Evolutionary conservation across 495 filamentous ascomycete species (phyloP), one percentile per base, ranked within the genome.

Genomic region (Evernia prunastri): DNA sequence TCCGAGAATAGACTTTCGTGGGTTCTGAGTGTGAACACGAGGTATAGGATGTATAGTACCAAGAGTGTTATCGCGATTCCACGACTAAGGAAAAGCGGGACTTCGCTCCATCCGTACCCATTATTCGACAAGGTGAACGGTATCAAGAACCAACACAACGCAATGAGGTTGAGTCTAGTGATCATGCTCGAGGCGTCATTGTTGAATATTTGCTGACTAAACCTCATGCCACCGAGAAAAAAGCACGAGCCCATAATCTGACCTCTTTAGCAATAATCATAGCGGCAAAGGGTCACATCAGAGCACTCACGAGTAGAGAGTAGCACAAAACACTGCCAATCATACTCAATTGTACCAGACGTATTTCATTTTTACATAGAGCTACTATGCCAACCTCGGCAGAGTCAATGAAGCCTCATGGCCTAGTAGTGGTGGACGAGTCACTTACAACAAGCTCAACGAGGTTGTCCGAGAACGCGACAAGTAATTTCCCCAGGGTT

Each of bases 21-120:
- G 23, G 70, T 71, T 67, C 68, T 71, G 36, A 78, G 59, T 66
- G 72, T 69, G 66, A 76, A 91, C 36, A 88, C 69, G 42, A 92
- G 80, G 66, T 90, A 92, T 5, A 89, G 76, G 45, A 84, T 70
- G 70, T 92, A 92, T 13, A 88, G 80, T 42, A 87, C 43, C 8
- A 92, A 77, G 4, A 90, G 77, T 51, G 90, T 79, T 61, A 70
- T 67, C 27, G 70, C 68, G 27, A 68, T 69, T 15, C 67, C 69
- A 20, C 65, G 72, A 37, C 70, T 71, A 11, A 76, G 54, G 40
- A n/a, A 63, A 13, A 71, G 49, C 23, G 71, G 17, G 3, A 43
- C 0, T 0, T 43, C 8, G n/a, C n/a, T n/a, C n/a, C n/a, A n/a
- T n/a, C n/a, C n/a, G n/a, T n/a, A n/a, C n/a, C n/a, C n/a, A n/a